These are phyloP conservation scores for Senecio squalidus DNA, from an alignment of 140 eudicot species.

Conservation along the genomic window DNA sequence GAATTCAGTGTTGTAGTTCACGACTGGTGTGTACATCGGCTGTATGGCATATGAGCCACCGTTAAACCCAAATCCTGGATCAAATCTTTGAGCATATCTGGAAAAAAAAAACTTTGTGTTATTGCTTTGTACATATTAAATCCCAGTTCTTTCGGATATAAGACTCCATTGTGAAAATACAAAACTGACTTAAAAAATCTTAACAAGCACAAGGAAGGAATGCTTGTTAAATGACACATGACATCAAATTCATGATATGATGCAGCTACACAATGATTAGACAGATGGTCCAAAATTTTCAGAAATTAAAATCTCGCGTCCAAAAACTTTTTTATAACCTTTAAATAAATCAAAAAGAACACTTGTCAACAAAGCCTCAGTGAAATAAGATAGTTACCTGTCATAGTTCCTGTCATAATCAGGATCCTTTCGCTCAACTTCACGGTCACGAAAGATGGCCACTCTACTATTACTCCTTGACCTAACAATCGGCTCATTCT, in stretches of 20 bases:
- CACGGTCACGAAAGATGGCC: conserved; percentile 97
- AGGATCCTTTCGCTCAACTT: conserved; percentile 95
- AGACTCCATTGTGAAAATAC: neutral
- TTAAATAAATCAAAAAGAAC: too few relatives aligned
- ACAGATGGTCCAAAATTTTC: too few relatives aligned
- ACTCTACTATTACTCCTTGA: conserved; percentile 72
- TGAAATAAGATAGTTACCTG: conserved; percentile 39
- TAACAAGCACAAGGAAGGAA: neutral
- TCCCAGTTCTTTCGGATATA: neutral
- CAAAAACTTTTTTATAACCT: too few relatives aligned
- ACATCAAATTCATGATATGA: neutral
- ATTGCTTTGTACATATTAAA: neutral
- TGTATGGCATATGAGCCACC: conserved; percentile 79
- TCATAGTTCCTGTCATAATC: conserved; percentile 96
- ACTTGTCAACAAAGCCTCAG: neutral
- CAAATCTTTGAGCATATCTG: conserved; percentile 95
- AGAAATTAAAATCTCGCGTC: too few relatives aligned
- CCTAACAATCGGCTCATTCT: conserved; percentile 81
- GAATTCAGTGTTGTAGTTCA: conserved; percentile 92
- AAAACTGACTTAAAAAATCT: neutral
- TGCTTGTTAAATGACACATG: neutral
- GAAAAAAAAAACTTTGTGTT: neutral
- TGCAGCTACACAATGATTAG: neutral
- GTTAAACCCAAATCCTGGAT: conserved; percentile 96
- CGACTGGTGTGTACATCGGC: conserved; percentile 90